Conservation (phyloP, 805 yeast species). For the Lachancea sp. region DNA sequence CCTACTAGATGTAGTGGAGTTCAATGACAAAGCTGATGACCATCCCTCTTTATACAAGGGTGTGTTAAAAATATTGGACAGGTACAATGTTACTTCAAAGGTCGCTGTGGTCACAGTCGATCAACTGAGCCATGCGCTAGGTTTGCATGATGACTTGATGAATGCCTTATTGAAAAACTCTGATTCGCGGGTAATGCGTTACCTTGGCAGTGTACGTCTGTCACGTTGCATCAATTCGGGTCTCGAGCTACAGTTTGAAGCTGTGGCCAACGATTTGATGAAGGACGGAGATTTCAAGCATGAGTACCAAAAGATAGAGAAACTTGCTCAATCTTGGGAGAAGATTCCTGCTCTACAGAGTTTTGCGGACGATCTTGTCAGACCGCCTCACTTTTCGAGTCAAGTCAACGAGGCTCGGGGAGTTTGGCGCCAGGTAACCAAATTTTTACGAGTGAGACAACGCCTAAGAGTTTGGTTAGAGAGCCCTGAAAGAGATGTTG, state of each 20-base stretch:
- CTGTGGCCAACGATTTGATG: constrained; percentile 1
- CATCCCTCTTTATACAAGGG: constrained; percentile 1
- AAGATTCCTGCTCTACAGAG: constrained; percentile 1
- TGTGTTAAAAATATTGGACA: constrained; percentile 1
- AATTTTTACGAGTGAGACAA: constrained; percentile 5
- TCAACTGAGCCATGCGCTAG: constrained; percentile 3
- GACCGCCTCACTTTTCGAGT: constrained; percentile 6
- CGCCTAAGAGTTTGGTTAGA: neutral
- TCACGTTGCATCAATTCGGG: constrained; percentile 7
- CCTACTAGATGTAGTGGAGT: constrained; percentile 6
- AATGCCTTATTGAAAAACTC: constrained; percentile 1
- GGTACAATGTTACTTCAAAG: constrained; percentile 5
- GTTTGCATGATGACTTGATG: constrained; percentile 1
- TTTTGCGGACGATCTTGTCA: constrained; percentile 2
- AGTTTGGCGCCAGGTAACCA: constrained; percentile 9
- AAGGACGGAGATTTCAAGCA: constrained; percentile 4
- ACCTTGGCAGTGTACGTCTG: constrained; percentile 4
- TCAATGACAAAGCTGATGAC: constrained; percentile 4
- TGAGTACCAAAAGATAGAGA: constrained; percentile 5
- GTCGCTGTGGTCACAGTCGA: constrained; percentile 8
- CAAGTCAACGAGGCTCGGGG: constrained; percentile 3
- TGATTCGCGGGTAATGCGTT: constrained; percentile 1
- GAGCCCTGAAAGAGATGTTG: neutral
- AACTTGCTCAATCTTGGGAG: constrained; percentile 7
- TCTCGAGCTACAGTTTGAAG: constrained; percentile 6